Percentiles rank a stretch among this genome's conserved stretches.
Conservation (phyloP, 2,329 filamentous ascomycete genomes). For the Hypocreales sp. region DNA sequence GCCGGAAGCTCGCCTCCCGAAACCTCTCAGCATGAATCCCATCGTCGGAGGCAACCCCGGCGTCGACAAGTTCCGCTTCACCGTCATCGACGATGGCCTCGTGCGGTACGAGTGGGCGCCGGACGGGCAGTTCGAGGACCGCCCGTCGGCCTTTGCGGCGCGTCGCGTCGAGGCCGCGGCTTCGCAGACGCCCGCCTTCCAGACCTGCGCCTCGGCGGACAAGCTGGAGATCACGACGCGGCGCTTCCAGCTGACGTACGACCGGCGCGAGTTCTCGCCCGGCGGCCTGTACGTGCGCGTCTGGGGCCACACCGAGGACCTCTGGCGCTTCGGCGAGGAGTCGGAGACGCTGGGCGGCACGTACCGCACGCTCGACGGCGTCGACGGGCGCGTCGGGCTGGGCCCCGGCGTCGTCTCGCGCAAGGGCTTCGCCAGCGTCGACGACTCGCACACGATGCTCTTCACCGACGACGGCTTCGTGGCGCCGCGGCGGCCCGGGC, state of each 20-base stretch:
- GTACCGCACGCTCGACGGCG: slow-evolving; percentile 36
- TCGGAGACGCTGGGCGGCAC: slow-evolving; percentile 27
- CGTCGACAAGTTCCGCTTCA: slow-evolving; percentile 37
- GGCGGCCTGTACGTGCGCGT: slow-evolving; percentile 28
- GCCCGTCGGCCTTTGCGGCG: slow-evolving; percentile 45
- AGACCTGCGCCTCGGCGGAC: slow-evolving; percentile 26
- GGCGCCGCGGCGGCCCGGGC: slow-evolving; percentile 24
- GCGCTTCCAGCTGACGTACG: slow-evolving; percentile 39
- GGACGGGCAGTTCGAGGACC: slow-evolving; percentile 45
- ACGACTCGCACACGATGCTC: slow-evolving; percentile 40
- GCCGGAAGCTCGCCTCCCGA: neutral
- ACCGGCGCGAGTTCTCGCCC: slow-evolving; percentile 37
- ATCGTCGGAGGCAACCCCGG: slow-evolving; percentile 3
- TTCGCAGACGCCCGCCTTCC: slow-evolving; percentile 24
- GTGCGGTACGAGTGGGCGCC: slow-evolving; percentile 47
- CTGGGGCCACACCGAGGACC: slow-evolving; percentile 23
- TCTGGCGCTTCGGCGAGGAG: slow-evolving; percentile 33
- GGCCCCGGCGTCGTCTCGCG: slow-evolving; percentile 34
- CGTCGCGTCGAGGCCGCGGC: slow-evolving; percentile 24
- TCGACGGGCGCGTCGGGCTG: slow-evolving; percentile 32
- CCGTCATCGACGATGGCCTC: slow-evolving; percentile 37
- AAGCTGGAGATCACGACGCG: slow-evolving; percentile 39
- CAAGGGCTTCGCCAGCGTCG: slow-evolving; percentile 33
- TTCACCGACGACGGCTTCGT: slow-evolving; percentile 38
- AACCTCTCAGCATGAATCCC: neutral